Conservation (phyloP, 2,329 filamentous ascomycete species). For the Phialophora macrospora region DNA sequence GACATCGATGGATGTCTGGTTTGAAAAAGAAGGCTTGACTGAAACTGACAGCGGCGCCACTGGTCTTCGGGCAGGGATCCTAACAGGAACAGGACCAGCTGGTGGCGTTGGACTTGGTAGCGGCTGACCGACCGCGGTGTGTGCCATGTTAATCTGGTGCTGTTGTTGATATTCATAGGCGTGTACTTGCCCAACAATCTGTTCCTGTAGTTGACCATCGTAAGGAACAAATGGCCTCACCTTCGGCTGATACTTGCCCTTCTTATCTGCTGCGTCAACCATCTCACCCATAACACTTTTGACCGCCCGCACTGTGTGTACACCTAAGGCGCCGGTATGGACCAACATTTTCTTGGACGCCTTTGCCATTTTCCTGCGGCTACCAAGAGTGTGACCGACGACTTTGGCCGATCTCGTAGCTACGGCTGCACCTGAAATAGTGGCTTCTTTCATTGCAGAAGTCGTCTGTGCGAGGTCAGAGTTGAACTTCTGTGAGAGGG, state of each 20-base stretch:
- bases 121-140: background rate
- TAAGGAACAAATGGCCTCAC: conserved; percentile 1
- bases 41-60: background rate
- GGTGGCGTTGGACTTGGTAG: background rate
- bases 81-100: background rate
- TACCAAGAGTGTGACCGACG: conserved; percentile 19
- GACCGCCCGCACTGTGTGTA: conserved; percentile 20
- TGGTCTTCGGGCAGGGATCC: conserved; percentile 3
- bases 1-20: background rate
- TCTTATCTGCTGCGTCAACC: conserved; percentile 22
- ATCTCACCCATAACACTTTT: conserved; percentile 21
- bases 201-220: background rate
- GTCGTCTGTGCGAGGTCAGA: conserved; percentile 20
- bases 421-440: conserved; percentile 14
- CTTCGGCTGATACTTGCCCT: conserved; percentile 21
- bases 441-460: conserved; percentile 20
- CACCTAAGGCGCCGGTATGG: conserved; percentile 13
- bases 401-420: conserved; percentile 20
- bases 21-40: background rate
- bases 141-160: background rate
- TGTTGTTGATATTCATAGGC: conserved; percentile 5
- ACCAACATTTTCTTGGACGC: conserved; percentile 20
- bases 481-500: conserved; percentile 16
- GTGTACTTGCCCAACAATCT: background rate
- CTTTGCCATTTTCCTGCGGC: conserved; percentile 19